phyloP scores from a whole-genome alignment of 352 stramenopile species.

The Globisporangium radiosum region DNA sequence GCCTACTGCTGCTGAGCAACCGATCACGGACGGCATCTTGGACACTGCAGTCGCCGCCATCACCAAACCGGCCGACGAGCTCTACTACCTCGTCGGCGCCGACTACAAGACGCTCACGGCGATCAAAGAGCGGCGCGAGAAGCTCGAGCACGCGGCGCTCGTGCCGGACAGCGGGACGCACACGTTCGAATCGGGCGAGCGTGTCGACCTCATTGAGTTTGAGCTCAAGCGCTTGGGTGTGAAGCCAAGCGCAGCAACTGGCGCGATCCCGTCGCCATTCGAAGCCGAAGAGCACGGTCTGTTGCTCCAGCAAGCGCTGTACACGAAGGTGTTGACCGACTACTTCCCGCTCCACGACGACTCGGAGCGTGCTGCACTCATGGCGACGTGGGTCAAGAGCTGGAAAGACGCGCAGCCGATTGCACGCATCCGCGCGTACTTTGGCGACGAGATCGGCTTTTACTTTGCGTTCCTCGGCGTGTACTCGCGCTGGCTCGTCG shows the following conservation, averaged over 20 bases:
- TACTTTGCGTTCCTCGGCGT: slow-evolving; percentile 98
- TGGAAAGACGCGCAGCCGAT: slow-evolving; percentile 54
- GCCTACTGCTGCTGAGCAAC: neutral
- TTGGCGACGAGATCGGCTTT: slow-evolving; percentile 90
- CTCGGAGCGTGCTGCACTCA: slow-evolving; percentile 50
- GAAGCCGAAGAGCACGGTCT: slow-evolving; percentile 58
- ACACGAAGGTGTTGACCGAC: slow-evolving; percentile 55
- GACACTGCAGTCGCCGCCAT: slow-evolving; percentile 14
- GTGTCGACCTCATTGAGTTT: slow-evolving; percentile 72
- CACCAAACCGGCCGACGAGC: slow-evolving; percentile 12
- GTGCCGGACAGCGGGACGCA: slow-evolving; percentile 35
- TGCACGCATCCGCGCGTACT: slow-evolving; percentile 62
- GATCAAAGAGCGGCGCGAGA: slow-evolving; percentile 60
- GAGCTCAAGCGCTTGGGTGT: slow-evolving; percentile 56
- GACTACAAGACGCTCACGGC: slow-evolving; percentile 34
- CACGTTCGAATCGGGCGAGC: slow-evolving; percentile 58
- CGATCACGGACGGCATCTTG: slow-evolving; percentile 11
- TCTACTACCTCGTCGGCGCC: slow-evolving; percentile 55
- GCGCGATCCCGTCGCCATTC: slow-evolving; percentile 43
- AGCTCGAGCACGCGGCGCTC: slow-evolving; percentile 31
- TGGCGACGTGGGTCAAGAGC: slow-evolving; percentile 73
- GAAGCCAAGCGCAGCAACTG: slow-evolving; percentile 8
- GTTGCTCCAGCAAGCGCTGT: slow-evolving; percentile 62
- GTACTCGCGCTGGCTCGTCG: slow-evolving; percentile 92
- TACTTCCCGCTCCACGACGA: slow-evolving; percentile 77